Base-by-base conservation (phyloP, 2,329 filamentous ascomycete species). In the Fusarium oligoseptatum region DNA sequence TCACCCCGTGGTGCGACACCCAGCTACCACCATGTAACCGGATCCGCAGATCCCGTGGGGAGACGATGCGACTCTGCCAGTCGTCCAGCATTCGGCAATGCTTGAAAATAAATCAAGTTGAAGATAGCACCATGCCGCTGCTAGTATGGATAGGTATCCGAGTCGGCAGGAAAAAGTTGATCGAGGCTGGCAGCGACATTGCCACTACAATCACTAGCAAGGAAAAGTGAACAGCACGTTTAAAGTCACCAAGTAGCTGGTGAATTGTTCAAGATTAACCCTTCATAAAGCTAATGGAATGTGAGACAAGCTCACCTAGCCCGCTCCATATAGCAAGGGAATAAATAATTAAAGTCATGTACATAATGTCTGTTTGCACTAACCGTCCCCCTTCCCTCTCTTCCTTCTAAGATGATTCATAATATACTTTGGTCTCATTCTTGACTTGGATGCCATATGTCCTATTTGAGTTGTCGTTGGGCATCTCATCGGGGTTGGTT, bases 381-480 rank as follows among this genome's bases (percentile, higher is more conserved):
- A 36, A 17, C 14, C 1, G 32, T 22, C 29, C 8, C 2, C 14
- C 15, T 48, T 7, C 24, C n/a, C n/a, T 34, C 17, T 8, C 37
- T 63, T 36, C 14, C 39, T 17, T 50, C n/a, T 32, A 65, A 17
- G 52, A 48, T 6, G 50, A 64, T 43, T 71, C 71, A 12, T 73
- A 73, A 39, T 71, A 71, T 20, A 73, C 71, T 24, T 48, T 64
- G 2, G 71, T 73, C 58, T 73, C 71, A 48, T 73, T 73, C 58
- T 73, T 73, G 15, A 73, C 70, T 37, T 73, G 66, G 17, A 73
- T 73, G 11, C 70, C 71, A 12, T 73, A 67, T 10, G 55, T 1
- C n/a, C 17, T 57, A 20, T 36, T 22, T 10, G 34, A 17, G 9
- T 71, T 63, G 24, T 37, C 58, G 4, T 57, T 22, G 1, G 70